phyloP scores from a whole-genome alignment of 2,329 filamentous ascomycete species.

The Remersonia thermophila region DNA sequence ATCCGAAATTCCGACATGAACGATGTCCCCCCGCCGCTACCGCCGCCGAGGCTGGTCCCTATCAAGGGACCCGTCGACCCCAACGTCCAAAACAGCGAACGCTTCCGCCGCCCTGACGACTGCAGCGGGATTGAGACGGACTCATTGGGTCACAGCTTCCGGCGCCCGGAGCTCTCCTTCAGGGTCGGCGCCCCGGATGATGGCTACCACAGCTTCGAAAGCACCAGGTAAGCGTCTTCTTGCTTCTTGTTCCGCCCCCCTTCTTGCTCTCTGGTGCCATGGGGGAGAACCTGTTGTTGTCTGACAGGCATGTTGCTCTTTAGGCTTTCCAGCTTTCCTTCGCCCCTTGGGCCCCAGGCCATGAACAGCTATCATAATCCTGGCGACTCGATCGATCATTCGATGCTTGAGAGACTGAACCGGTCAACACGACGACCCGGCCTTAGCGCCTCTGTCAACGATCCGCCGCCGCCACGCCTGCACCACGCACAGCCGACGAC shows the following conservation, averaged over 20 bases:
- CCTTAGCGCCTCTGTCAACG: slow-evolving; percentile 30
- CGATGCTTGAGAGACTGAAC: slow-evolving; percentile 44
- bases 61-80: slow-evolving; percentile 22
- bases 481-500: slow-evolving; percentile 30
- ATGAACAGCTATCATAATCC: slow-evolving; percentile 33
- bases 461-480: slow-evolving; percentile 25
- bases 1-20: slow-evolving; percentile 28
- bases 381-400: slow-evolving; percentile 36
- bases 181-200: slow-evolving; percentile 15
- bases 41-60: slow-evolving; percentile 31
- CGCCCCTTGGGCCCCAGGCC: slow-evolving; percentile 31
- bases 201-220: slow-evolving; percentile 19
- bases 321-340: slow-evolving; percentile 14
- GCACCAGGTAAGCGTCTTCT: slow-evolving; percentile 11
- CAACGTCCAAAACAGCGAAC: slow-evolving; percentile 16
- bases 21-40: slow-evolving; percentile 31
- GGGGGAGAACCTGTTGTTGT: not conserved
- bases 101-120: slow-evolving; percentile 18
- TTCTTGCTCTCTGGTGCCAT: too few species aligned
- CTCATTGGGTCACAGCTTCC: slow-evolving; percentile 24
- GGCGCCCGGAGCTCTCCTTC: slow-evolving; percentile 13
- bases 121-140: slow-evolving; percentile 24
- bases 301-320: not conserved
- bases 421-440: slow-evolving; percentile 31
- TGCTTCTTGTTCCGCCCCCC: not conserved